Conservation (phyloP, 164 flowering plant species). For the Chimonanthus praecox region DNA sequence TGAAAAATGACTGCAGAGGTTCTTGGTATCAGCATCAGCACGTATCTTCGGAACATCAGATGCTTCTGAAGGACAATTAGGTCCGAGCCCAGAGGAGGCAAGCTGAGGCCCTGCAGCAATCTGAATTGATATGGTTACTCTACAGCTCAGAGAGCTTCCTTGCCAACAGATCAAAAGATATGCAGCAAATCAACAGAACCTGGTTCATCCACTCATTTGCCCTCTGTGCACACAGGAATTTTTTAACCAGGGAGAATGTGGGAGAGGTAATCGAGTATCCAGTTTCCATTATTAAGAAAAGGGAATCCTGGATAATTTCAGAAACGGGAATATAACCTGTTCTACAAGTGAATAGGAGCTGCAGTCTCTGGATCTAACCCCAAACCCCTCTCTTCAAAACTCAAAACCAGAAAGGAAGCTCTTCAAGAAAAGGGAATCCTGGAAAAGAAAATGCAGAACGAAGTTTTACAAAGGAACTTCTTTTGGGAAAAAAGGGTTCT, state of each 20-base stretch:
- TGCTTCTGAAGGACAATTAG: conserved; percentile 18
- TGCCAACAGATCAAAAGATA: not conserved
- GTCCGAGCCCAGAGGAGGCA: conserved; percentile 18
- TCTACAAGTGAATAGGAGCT: conserved; percentile 17
- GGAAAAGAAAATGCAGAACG: conserved; percentile 12
- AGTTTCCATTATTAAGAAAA: conserved; percentile 21
- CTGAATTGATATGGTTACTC: conserved; percentile 20
- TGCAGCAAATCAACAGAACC: conserved; percentile 1
- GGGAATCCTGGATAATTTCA: conserved; percentile 16
- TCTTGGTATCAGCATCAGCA: conserved; percentile 6
- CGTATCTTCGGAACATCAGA: conserved; percentile 5
- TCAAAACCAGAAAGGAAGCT: conserved; percentile 19
- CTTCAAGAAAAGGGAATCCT: conserved; percentile 2
- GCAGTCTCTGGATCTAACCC: conserved; percentile 11
- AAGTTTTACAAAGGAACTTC: not conserved
- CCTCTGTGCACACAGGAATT: conserved; percentile 3
- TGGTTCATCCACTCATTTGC: conserved; percentile 12
- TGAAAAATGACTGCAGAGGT: conserved; percentile 20
- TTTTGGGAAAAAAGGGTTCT: too few species aligned
- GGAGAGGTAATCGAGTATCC: conserved; percentile 19
- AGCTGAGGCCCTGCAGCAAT: conserved; percentile 23
- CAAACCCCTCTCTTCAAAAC: conserved; percentile 14
- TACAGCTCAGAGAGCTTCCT: conserved; percentile 11
- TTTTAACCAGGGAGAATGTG: too few species aligned
- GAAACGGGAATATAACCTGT: conserved; percentile 15